These are phyloP conservation scores for Polyporus tsugae DNA, from an alignment of 1,284 basidiomycete genomes.

Conservation along the genomic window DNA sequence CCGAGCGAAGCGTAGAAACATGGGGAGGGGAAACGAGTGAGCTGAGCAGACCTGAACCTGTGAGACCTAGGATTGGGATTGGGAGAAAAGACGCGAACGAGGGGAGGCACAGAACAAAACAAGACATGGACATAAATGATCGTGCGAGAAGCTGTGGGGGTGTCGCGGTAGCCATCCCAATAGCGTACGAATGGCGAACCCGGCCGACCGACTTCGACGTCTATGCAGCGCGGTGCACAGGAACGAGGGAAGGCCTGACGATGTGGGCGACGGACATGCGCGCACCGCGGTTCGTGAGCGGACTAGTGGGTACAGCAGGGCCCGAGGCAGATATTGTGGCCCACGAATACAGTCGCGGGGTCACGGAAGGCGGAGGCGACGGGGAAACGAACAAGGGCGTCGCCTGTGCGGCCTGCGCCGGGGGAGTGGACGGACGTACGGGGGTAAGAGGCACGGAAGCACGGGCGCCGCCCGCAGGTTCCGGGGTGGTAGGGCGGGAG, in stretches of 20 bases:
- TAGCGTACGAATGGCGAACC: constrained; percentile 8
- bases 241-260: constrained; percentile 28
- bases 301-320: constrained; percentile 31
- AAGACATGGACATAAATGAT: constrained; percentile 17
- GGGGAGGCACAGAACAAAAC: constrained; percentile 5
- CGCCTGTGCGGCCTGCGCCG: constrained; percentile 21
- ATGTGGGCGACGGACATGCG: constrained; percentile 43
- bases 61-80: not conserved
- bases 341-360: constrained; percentile 39
- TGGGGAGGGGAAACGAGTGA: constrained; percentile 16
- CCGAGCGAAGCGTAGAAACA: constrained; percentile 21
- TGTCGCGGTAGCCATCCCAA: constrained; percentile 11
- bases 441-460: constrained; percentile 13
- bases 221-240: constrained; percentile 30
- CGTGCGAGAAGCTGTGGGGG: not conserved
- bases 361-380: constrained; percentile 39
- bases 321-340: constrained; percentile 13
- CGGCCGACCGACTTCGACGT: not conserved
- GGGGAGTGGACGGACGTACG: constrained; percentile 32
- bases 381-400: constrained; percentile 29
- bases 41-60: constrained; percentile 4
- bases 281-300: constrained; percentile 41
- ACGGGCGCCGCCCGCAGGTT: constrained; percentile 14
- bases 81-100: not conserved
- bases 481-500: constrained; percentile 21